Evolutionary conservation across 805 yeast species (phyloP).

Genomic region (Priceomyces medius): DNA sequence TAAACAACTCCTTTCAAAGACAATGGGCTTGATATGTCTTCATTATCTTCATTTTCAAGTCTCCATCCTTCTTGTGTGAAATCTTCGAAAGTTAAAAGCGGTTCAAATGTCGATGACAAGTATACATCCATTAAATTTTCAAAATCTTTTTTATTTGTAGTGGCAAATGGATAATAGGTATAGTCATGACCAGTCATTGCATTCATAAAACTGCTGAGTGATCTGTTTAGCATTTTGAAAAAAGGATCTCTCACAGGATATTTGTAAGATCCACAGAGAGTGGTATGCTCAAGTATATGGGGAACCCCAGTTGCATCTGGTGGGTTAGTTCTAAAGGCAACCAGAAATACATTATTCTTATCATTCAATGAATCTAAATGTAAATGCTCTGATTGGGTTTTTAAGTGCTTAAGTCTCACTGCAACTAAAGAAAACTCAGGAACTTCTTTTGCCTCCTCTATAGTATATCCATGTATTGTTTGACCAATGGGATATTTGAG

Average conservation of each 20-base stretch:
- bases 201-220: constrained; percentile 95
- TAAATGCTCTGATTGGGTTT: constrained; percentile 75
- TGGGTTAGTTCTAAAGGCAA: constrained; percentile 91
- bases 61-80: constrained; percentile 98
- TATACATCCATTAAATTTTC: constrained; percentile 83
- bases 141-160: constrained; percentile 82
- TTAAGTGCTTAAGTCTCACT: constrained; percentile 62
- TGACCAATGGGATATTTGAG: constrained; percentile 62
- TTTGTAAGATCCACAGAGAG: constrained; percentile 87
- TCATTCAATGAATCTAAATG: constrained; percentile 83
- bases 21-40: constrained; percentile 60
- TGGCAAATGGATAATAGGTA: constrained; percentile 94
- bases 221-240: constrained; percentile 92
- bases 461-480: constrained; percentile 62
- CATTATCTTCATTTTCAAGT: constrained; percentile 65
- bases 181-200: constrained; percentile 99
- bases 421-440: constrained; percentile 85
- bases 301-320: constrained; percentile 96
- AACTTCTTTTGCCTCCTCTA: constrained; percentile 62
- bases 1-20: constrained; percentile 93
- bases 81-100: constrained; percentile 73
- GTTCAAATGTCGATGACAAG: constrained; percentile 81
- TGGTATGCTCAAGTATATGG: constrained; percentile 93
- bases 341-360: constrained; percentile 80
- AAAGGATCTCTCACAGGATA: constrained; percentile 97